Base-by-base conservation (phyloP, 2,329 filamentous ascomycete genomes). In the Lomentospora prolificans region DNA sequence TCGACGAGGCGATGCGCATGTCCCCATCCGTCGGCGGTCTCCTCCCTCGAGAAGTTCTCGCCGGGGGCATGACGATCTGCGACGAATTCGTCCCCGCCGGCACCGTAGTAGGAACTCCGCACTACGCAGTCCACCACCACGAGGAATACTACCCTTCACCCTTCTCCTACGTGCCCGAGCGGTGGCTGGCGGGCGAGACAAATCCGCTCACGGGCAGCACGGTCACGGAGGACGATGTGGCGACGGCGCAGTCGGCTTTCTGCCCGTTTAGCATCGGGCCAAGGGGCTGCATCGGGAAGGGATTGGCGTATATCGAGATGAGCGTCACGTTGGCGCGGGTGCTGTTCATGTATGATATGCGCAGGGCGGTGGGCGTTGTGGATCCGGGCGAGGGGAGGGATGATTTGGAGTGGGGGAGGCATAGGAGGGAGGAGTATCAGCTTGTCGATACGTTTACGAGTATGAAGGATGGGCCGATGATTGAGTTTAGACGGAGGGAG, bases 211-310 rank as follows among this genome's bases (percentile, higher is more conserved):
- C 60, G 28, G 66, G 70, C 39, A 67, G 66, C 56, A 61, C 65
- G 28, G 74, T 75, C 1, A 76, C 70, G 4, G 75, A 78, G 57
- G 73, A 75, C 1, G 78, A 81, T 54, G 70, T 81, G 1, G 71
- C 74, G 2, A 64, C 72, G 4, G 85, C 86, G 2, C 79, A 85
- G 53, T 77, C 75, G 31, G 87, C 87, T 0, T 92, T 88, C 69
- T 89, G 85, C 59, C 86, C 89, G 1, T 90, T 90, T 62, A 84
- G 79, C 50, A 73, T 88, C 59, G 86, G 86, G 0, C 82, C 85
- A 0, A 72, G 86, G 9, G 84, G 84, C 2, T 90, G 86, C 64
- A 87, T 89, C 55, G 86, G 86, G 0, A 89, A 88, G 74, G 77
- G 78, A 0, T 69, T 87, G 48, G 84, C 84, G 2, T 86, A 87